A percentile compares a stretch with the other conserved stretches of the same genome.
These are phyloP conservation scores for Cornus florida DNA, from an alignment of 148 eudicot species.

Conservation along the genomic window DNA sequence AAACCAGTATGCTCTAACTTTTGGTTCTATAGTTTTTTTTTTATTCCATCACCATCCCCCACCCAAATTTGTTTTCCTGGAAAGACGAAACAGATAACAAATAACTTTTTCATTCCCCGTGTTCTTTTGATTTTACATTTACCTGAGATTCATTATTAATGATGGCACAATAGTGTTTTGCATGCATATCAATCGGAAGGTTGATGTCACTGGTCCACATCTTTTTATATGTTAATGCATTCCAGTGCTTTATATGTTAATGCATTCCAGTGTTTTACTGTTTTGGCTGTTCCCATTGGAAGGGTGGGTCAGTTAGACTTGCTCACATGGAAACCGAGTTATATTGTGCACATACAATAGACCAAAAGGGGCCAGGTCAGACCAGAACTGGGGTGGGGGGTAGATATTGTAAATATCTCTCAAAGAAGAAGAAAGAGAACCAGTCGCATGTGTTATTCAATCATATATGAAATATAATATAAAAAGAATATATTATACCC, in stretches of 20 bases:
- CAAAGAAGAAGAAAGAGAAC: no score
- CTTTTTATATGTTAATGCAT: background rate
- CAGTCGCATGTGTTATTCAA: no score
- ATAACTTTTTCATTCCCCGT: no score
- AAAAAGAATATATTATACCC: no score
- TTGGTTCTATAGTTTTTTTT: background rate
- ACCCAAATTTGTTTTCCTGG: background rate
- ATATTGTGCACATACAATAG: no score
- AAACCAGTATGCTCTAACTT: slow-evolving; percentile 55
- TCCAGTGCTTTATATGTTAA: background rate
- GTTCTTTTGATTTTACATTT: background rate
- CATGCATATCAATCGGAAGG: background rate
- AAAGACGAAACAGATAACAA: background rate
- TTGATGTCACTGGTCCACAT: background rate
- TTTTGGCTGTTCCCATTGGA: background rate
- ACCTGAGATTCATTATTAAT: background rate
- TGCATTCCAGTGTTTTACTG: background rate
- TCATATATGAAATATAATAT: no score
- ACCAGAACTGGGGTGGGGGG: no score
- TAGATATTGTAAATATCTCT: no score
- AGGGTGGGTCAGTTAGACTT: background rate
- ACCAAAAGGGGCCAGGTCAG: no score
- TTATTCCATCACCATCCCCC: no score
- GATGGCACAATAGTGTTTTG: background rate
- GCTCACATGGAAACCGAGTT: no score